Conservation (phyloP, 805 yeast species). For the Pichia nakasei region DNA sequence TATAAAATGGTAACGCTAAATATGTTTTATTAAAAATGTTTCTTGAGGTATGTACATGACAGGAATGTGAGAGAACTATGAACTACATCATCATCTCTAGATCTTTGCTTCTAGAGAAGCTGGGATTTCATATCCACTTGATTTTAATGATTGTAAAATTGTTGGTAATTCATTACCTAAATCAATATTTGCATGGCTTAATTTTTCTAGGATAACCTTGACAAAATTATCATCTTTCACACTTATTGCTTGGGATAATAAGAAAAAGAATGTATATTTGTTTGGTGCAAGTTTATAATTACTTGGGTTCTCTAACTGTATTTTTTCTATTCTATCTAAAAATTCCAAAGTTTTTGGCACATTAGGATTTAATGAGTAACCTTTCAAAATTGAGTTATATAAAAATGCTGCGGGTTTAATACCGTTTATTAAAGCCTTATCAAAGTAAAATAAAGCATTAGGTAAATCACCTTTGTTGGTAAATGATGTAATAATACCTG, state of each 20-base stretch:
- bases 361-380: conserved; percentile 32
- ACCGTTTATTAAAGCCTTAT: conserved; percentile 27
- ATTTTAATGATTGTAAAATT: conserved; percentile 19
- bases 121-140: conserved; percentile 17
- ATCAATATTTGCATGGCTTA: conserved; percentile 24
- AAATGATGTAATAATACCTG: conserved; percentile 41
- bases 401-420: conserved; percentile 30
- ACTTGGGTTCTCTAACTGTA: conserved; percentile 10
- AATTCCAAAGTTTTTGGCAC: conserved; percentile 32
- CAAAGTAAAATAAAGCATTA: conserved; percentile 35
- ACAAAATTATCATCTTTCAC: conserved; percentile 26
- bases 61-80: not conserved
- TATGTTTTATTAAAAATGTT: too few species aligned
- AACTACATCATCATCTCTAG: not conserved
- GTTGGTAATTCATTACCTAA: conserved; percentile 36
- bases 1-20: too few species aligned
- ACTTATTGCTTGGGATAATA: conserved; percentile 32
- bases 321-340: conserved; percentile 27
- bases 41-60: too few species aligned
- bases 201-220: conserved; percentile 31
- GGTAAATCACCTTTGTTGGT: conserved; percentile 32
- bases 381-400: conserved; percentile 41
- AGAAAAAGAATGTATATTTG: conserved; percentile 39
- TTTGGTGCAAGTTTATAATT: conserved; percentile 31
- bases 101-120: conserved; percentile 1